phyloP scores from a whole-genome alignment of 495 filamentous ascomycete genomes.

The Penicillium cosmopolitanum region DNA sequence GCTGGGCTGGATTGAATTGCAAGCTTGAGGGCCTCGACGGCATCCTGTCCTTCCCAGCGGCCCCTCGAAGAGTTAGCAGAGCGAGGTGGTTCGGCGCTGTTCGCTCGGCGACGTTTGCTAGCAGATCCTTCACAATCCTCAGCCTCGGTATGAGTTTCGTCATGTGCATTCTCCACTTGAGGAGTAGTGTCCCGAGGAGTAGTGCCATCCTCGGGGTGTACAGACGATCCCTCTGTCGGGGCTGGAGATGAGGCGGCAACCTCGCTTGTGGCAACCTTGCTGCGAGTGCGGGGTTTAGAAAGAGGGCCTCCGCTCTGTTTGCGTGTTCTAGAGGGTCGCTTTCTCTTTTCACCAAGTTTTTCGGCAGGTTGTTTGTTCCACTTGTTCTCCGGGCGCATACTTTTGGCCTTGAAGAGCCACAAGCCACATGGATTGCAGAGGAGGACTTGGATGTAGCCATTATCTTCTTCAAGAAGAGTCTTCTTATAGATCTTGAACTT shows the following conservation, averaged over 20 bases:
- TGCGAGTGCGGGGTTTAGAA: conserved; percentile 35
- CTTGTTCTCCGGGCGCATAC: conserved; percentile 77
- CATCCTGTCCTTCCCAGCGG: conserved; percentile 55
- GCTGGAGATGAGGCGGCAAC: conserved; percentile 46
- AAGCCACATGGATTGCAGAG: conserved; percentile 97
- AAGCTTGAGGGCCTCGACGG: conserved; percentile 59
- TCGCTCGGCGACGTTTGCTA: conserved; percentile 44
- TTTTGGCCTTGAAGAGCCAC: conserved; percentile 86
- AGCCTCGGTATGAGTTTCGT: conserved; percentile 18
- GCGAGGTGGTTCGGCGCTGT: conserved; percentile 43
- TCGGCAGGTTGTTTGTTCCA: conserved; percentile 68
- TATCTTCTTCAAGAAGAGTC: conserved; percentile 65
- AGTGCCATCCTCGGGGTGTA: conserved; percentile 40
- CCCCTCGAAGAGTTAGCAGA: conserved; percentile 32
- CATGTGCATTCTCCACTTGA: conserved; percentile 31
- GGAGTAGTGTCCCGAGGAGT: conserved; percentile 43
- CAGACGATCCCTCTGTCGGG: conserved; percentile 46
- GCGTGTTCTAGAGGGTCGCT: conserved; percentile 42
- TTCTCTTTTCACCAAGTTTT: conserved; percentile 44
- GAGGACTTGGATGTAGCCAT: conserved; percentile 66
- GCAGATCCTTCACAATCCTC: conserved; percentile 28
- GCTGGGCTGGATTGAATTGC: conserved; percentile 75
- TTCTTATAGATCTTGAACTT: conserved; percentile 79
- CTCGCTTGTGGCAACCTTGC: conserved; percentile 32
- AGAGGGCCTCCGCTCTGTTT: conserved; percentile 38